These are phyloP conservation scores for Dothiorella sarmentorum DNA, from an alignment of 2,329 filamentous ascomycete genomes.

Conservation along the genomic window DNA sequence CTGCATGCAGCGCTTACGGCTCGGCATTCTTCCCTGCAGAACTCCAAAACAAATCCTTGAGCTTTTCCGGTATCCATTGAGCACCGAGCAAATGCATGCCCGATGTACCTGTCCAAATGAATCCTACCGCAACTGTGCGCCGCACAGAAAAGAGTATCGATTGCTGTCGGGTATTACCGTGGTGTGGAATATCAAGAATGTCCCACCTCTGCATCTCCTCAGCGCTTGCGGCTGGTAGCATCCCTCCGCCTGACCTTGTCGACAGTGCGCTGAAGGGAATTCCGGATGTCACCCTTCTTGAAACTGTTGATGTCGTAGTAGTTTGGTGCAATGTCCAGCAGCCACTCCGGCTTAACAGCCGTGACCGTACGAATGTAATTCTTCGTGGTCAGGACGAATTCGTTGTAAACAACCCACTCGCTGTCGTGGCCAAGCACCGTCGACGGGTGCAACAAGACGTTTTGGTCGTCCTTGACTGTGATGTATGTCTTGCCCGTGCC, in stretches of 20 bases:
- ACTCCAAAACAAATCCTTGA: too few species aligned
- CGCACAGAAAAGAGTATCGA: background rate
- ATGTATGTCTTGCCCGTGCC: conserved; percentile 83
- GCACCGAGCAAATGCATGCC: background rate
- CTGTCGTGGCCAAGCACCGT: conserved; percentile 84
- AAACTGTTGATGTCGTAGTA: conserved; percentile 89
- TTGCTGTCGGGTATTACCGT: background rate
- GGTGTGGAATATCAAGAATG: background rate
- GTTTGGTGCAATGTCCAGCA: conserved; percentile 88
- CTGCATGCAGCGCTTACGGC: too few species aligned
- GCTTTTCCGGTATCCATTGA: background rate
- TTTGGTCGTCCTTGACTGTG: conserved; percentile 95
- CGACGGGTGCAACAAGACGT: conserved; percentile 86
- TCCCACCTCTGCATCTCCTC: background rate
- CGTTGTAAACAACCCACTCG: conserved; percentile 98
- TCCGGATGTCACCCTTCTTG: conserved; percentile 80
- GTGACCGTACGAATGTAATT: conserved; percentile 97
- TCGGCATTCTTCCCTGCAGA: too few species aligned
- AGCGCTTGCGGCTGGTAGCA: conserved; percentile 9
- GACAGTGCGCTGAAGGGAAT: conserved; percentile 53
- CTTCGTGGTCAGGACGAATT: conserved; percentile 96
- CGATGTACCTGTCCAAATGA: background rate
- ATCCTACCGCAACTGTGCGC: background rate
- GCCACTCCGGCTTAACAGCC: conserved; percentile 87
- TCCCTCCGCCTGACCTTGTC: conserved; percentile 47